phyloP scores from a whole-genome alignment of 2,329 filamentous ascomycete genomes.

The Sclerotinia minor region DNA sequence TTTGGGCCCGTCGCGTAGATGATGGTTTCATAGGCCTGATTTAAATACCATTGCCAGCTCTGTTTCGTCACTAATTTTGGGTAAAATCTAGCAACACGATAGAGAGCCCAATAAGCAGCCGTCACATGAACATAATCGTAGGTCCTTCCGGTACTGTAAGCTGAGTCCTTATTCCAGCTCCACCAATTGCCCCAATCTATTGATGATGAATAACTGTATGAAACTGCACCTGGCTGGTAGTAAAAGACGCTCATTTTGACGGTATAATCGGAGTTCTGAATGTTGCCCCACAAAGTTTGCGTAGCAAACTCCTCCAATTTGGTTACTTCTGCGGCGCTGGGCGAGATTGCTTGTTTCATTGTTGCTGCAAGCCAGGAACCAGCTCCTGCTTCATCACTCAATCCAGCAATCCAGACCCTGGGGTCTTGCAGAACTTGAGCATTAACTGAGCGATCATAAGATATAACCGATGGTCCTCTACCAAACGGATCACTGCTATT shows the following conservation, averaged over 20 bases:
- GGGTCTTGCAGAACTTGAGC: constrained; percentile 49
- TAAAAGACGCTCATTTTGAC: constrained; percentile 59
- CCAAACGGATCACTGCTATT: constrained; percentile 55
- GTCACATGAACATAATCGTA: constrained; percentile 61
- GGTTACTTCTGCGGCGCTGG: constrained; percentile 50
- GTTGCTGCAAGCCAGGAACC: constrained; percentile 56
- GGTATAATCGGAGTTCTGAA: constrained; percentile 50
- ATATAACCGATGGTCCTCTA: constrained; percentile 56
- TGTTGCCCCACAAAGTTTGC: constrained; percentile 50
- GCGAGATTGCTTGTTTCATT: constrained; percentile 56
- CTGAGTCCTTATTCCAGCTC: constrained; percentile 51
- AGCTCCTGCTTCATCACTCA: constrained; percentile 60
- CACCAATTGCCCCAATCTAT: constrained; percentile 53
- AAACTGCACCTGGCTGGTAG: constrained; percentile 50
- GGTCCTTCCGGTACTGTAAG: constrained; percentile 51
- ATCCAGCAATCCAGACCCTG: constrained; percentile 58
- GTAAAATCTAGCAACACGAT: constrained; percentile 53
- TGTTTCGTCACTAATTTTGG: constrained; percentile 47
- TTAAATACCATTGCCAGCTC: constrained; percentile 56
- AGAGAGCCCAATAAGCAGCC: constrained; percentile 58
- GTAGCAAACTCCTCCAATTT: constrained; percentile 57
- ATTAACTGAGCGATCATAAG: constrained; percentile 53
- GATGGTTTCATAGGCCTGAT: constrained; percentile 54
- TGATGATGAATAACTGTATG: constrained; percentile 47
- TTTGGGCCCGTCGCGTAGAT: constrained; percentile 44